Percentiles rank a stretch among this genome's conserved stretches.
Conservation (phyloP, 2,329 filamentous ascomycete species). For the Coniochaeta ligniaria region DNA sequence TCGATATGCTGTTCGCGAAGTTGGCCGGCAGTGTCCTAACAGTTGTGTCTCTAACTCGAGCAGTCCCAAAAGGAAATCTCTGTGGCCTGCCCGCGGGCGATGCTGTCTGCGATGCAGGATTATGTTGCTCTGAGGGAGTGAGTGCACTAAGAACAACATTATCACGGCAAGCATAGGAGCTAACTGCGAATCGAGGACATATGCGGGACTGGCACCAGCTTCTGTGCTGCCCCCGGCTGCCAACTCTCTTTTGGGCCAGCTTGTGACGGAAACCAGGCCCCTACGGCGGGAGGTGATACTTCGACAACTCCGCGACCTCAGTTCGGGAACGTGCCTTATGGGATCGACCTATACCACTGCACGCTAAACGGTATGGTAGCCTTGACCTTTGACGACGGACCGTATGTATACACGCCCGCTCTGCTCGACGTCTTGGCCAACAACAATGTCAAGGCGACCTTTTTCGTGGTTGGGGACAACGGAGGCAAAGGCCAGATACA, state of each 20-base stretch:
- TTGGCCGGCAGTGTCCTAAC: neutral
- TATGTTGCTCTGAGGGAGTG: constrained; percentile 16
- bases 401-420: constrained; percentile 23
- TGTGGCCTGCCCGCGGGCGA: constrained; percentile 14
- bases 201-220: constrained; percentile 20
- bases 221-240: constrained; percentile 19
- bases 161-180: neutral
- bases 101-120: constrained; percentile 12
- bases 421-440: constrained; percentile 26
- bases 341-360: constrained; percentile 24
- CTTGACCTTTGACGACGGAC: constrained; percentile 29
- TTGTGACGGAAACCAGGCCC: constrained; percentile 22
- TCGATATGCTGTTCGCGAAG: neutral
- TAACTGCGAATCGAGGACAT: constrained; percentile 16
- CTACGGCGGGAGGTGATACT: constrained; percentile 15
- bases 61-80: neutral
- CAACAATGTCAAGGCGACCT: constrained; percentile 25
- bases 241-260: constrained; percentile 19
- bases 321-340: constrained; percentile 20
- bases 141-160: neutral
- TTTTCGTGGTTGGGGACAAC: constrained; percentile 27
- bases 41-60: neutral
- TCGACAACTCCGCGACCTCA: constrained; percentile 14
- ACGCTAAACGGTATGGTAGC: constrained; percentile 22
- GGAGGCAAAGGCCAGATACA: constrained; percentile 27